Conservation (phyloP, 371 early-diverging fungal species). For the Funneliformis caledonium region DNA sequence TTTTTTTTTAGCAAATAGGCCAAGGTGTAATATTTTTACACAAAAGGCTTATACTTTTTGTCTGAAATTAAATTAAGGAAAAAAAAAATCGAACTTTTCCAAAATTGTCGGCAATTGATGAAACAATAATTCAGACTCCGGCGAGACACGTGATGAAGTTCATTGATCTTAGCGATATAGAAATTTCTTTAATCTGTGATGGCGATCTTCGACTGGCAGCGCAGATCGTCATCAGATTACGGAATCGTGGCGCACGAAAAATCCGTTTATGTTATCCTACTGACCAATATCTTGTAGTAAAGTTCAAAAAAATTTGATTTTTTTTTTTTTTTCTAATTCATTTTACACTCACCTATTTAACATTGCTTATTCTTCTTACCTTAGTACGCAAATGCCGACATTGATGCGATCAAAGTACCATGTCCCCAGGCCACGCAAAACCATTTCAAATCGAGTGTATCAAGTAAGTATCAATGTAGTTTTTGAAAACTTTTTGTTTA, state of each 20-base stretch:
- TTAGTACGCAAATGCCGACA: background rate
- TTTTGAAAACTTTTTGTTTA: background rate
- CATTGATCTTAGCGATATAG: conserved; percentile 8
- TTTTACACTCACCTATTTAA: background rate
- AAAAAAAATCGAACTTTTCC: background rate
- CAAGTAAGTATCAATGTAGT: background rate
- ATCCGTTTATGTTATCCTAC: background rate
- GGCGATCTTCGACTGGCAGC: background rate
- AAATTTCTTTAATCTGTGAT: background rate
- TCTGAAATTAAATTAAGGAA: background rate
- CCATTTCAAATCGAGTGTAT: background rate
- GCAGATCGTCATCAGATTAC: background rate
- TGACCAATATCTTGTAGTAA: background rate
- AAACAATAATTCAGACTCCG: background rate
- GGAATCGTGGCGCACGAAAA: background rate
- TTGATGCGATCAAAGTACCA: background rate
- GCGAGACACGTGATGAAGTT: background rate
- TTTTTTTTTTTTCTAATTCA: background rate
- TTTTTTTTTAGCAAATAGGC: background rate
- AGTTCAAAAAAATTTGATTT: background rate
- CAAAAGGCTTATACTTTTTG: background rate
- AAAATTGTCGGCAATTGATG: background rate
- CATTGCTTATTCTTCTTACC: no score
- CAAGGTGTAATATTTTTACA: background rate
- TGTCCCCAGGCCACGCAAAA: background rate